A percentile compares a stretch with the other conserved stretches of the same genome.
phyloP scores from a whole-genome alignment of 148 eudicot genomes.

The Fagopyrum homotropicum region DNA sequence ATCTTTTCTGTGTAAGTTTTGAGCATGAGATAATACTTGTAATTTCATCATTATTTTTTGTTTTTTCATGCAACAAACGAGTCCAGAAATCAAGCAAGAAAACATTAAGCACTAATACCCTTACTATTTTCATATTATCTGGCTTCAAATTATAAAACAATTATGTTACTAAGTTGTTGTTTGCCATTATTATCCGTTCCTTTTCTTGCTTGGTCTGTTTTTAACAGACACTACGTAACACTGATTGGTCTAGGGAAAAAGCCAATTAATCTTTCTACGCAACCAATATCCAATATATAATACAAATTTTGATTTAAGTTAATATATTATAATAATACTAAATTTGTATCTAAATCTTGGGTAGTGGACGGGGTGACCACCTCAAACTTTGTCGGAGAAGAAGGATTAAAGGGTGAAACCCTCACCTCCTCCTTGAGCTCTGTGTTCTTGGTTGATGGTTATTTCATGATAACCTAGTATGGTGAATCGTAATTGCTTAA shows the following conservation, averaged over 20 bases:
- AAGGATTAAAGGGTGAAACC: constrained; percentile 2
- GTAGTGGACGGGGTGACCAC: constrained; percentile 12
- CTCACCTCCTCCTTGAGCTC: constrained; percentile 17
- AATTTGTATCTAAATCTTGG: neutral
- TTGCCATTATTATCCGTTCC: constrained; percentile 6
- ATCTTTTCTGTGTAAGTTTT: neutral
- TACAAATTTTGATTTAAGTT: neutral
- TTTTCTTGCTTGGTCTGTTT: constrained; percentile 1
- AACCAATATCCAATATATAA: neutral
- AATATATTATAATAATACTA: neutral
- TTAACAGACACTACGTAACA: neutral
- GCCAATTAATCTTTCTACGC: constrained; percentile 13
- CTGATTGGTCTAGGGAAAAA: constrained; percentile 12
- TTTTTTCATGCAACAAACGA: neutral
- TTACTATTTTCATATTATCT: neutral
- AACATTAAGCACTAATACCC: neutral
- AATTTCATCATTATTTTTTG: neutral
- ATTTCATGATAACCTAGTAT: constrained; percentile 8
- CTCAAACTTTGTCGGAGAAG: constrained; percentile 6
- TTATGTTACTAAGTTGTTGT: neutral
- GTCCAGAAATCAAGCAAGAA: constrained; percentile 2
- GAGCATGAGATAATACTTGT: too few relatives aligned
- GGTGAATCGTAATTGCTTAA: neutral
- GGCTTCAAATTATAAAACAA: neutral
- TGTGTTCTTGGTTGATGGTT: constrained; percentile 18